Conservation (phyloP, 2,329 filamentous ascomycete genomes). For the Cercospora zeina region DNA sequence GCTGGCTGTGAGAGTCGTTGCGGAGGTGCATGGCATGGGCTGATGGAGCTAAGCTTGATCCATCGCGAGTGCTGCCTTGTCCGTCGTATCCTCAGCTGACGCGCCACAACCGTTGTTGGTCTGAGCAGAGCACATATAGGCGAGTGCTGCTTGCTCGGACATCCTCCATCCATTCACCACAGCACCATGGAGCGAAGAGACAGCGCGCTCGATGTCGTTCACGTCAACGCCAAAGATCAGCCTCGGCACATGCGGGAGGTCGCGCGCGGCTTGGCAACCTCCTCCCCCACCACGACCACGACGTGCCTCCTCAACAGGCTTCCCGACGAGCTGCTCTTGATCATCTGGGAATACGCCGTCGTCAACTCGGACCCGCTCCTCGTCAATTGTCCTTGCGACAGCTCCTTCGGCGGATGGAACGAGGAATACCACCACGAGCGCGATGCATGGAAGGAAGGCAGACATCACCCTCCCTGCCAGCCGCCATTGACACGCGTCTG, state of each 20-base stretch:
- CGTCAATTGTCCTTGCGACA: conserved; percentile 32
- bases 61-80: conserved; percentile 12
- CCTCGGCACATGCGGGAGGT: neutral
- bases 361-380: conserved; percentile 22
- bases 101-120: conserved; percentile 12
- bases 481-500: conserved; percentile 29
- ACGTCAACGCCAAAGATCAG: neutral
- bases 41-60: conserved; percentile 10
- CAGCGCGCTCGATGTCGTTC: conserved; percentile 12
- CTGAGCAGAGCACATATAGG: neutral
- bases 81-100: conserved; percentile 12
- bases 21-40: neutral
- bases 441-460: conserved; percentile 26
- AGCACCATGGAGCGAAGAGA: conserved; percentile 8
- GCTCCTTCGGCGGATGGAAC: conserved; percentile 24
- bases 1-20: neutral
- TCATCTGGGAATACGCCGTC: conserved; percentile 32
- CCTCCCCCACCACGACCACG: neutral
- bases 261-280: neutral
- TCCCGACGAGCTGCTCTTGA: conserved; percentile 26
- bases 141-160: neutral
- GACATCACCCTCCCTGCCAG: conserved; percentile 24
- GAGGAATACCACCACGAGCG: conserved; percentile 23
- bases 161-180: too few relatives aligned
- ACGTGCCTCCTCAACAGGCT: conserved; percentile 12